These are phyloP conservation scores for Trypanosoma lewisi DNA, from an alignment of 208 protist genomes.

Conservation along the genomic window DNA sequence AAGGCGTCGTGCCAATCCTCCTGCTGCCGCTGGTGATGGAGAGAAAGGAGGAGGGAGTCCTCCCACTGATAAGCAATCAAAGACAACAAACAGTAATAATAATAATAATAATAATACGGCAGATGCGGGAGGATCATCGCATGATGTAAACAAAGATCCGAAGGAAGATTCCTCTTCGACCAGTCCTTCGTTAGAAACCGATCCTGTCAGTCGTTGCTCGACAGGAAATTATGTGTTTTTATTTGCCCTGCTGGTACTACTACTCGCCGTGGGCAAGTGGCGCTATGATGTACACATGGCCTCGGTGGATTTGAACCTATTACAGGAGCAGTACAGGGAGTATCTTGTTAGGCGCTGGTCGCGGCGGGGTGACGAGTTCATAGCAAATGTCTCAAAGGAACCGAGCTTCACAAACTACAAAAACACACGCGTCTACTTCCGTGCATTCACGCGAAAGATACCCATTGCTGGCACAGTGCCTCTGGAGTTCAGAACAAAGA, in stretches of 20 bases:
- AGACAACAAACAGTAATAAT: too few relatives aligned
- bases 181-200: too few relatives aligned
- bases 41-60: too few relatives aligned
- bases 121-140: not conserved
- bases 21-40: too few relatives aligned
- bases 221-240: not conserved
- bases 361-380: conserved; percentile 17
- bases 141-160: not conserved
- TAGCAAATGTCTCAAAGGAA: conserved; percentile 24
- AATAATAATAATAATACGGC: too few relatives aligned
- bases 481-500: conserved; percentile 7
- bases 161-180: too few relatives aligned
- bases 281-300: not conserved
- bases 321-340: not conserved
- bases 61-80: too few relatives aligned
- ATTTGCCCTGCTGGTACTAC: conserved; percentile 1
- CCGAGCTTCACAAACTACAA: conserved; percentile 30
- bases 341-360: conserved; percentile 15
- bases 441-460: conserved; percentile 28
- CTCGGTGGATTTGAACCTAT: not conserved
- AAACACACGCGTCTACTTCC: conserved; percentile 36
- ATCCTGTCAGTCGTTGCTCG: not conserved
- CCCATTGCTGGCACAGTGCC: conserved; percentile 11
- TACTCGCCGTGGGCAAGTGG: conserved; percentile 7
- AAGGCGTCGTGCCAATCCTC: too few relatives aligned